These are phyloP conservation scores for Rugosomyces carneus DNA, from an alignment of 1,284 basidiomycete genomes.

Conservation along the genomic window DNA sequence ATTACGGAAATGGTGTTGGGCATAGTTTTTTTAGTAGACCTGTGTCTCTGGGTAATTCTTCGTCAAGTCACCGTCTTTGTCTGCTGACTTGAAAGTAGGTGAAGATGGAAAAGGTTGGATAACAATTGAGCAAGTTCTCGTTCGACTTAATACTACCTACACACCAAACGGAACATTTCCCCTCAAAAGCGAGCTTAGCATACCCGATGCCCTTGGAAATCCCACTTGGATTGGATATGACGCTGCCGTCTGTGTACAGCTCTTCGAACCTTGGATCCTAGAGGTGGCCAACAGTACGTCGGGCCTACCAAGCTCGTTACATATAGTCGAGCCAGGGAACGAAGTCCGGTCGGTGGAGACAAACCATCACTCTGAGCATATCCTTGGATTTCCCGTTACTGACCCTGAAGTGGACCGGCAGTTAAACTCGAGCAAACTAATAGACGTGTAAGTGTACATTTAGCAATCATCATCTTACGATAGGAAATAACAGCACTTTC, in stretches of 20 bases:
- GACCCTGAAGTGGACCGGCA: conserved; percentile 17
- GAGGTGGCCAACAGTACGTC: conserved; percentile 33
- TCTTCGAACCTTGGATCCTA: conserved; percentile 38
- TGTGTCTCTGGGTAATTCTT: not conserved
- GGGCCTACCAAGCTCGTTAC: conserved; percentile 23
- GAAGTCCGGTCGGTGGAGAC: conserved; percentile 16
- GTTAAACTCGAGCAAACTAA: conserved; percentile 26
- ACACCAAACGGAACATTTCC: conserved; percentile 30
- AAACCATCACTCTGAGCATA: conserved; percentile 13
- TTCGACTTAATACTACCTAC: conserved; percentile 34
- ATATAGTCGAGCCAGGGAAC: conserved; percentile 26
- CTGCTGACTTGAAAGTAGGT: conserved; percentile 16
- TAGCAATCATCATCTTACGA: too few relatives aligned
- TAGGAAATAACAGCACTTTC: not conserved
- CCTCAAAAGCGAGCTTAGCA: conserved; percentile 13
- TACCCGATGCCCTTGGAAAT: conserved; percentile 23
- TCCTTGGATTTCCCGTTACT: conserved; percentile 14
- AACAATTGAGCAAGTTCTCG: conserved; percentile 31
- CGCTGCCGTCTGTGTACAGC: conserved; percentile 33
- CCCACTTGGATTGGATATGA: conserved; percentile 33
- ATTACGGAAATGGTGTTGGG: conserved; percentile 30
- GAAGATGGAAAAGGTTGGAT: conserved; percentile 28
- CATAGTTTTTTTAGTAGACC: conserved; percentile 28
- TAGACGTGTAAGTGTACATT: conserved; percentile 24
- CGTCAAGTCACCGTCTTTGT: too few relatives aligned